Conservation (phyloP, 2,329 filamentous ascomycete genomes). For the Fusarium sp. region DNA sequence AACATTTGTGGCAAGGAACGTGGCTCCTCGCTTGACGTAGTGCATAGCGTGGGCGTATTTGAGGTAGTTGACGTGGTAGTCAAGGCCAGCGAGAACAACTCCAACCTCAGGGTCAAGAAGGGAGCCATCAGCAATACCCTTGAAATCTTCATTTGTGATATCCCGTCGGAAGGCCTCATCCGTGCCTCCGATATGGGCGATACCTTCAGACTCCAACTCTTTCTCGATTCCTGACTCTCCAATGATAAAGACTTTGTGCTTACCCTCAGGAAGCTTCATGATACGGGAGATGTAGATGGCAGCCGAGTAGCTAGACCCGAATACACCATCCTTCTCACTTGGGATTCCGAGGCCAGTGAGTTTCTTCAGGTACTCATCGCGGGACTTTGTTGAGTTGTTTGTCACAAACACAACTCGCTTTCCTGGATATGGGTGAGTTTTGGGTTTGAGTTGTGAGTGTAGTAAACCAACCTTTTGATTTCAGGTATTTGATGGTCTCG, state of each 20-base stretch:
- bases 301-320: slow-evolving; percentile 94
- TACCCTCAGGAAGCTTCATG: slow-evolving; percentile 79
- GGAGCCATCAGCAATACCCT: slow-evolving; percentile 78
- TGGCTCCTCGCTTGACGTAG: slow-evolving; percentile 84
- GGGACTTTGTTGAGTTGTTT: slow-evolving; percentile 98
- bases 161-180: slow-evolving; percentile 83
- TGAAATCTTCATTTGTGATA: slow-evolving; percentile 84
- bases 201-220: slow-evolving; percentile 83
- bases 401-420: slow-evolving; percentile 97
- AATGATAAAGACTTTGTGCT: slow-evolving; percentile 94
- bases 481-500: slow-evolving; percentile 86
- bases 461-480: slow-evolving; percentile 75
- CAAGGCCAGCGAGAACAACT: slow-evolving; percentile 88
- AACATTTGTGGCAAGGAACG: slow-evolving; percentile 92
- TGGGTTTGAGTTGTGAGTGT: slow-evolving; percentile 2
- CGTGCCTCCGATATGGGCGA: slow-evolving; percentile 87
- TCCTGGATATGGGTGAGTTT: slow-evolving; percentile 62
- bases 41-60: slow-evolving; percentile 88
- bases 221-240: slow-evolving; percentile 93
- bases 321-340: slow-evolving; percentile 87
- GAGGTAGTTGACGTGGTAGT: slow-evolving; percentile 95
- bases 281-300: slow-evolving; percentile 97
- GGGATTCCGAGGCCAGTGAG: slow-evolving; percentile 85
- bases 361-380: slow-evolving; percentile 92
- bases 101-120: slow-evolving; percentile 89